A percentile compares a stretch with the other conserved stretches of the same genome.
phyloP scores from a whole-genome alignment of 176 grass and related monocot species.

The Thinopyrum elongatum region DNA sequence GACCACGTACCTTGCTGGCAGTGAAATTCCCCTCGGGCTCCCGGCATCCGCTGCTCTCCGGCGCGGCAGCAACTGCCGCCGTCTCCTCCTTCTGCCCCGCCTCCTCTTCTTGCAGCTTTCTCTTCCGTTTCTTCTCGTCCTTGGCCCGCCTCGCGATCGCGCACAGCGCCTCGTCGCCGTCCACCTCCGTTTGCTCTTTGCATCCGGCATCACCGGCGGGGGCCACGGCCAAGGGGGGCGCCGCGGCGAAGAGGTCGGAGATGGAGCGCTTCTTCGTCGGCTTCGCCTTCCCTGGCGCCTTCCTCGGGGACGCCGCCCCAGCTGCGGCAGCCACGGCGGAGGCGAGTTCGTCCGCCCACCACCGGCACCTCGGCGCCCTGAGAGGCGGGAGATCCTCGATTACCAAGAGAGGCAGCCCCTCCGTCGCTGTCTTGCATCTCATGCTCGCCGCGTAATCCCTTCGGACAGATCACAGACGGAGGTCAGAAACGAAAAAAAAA shows the following conservation, averaged over 20 bases:
- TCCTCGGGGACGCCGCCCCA: not conserved
- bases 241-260: slow-evolving; percentile 64
- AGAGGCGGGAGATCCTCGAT: slow-evolving; percentile 38
- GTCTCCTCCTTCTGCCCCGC: not conserved
- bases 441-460: slow-evolving; percentile 41
- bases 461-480: not conserved
- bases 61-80: not conserved
- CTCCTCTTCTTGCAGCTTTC: not conserved
- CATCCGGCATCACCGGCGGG: not conserved
- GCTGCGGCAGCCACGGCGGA: not conserved
- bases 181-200: not conserved
- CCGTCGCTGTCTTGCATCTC: slow-evolving; percentile 8
- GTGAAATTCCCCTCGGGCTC: slow-evolving; percentile 30
- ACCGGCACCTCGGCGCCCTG: slow-evolving; percentile 43
- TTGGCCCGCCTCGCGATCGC: slow-evolving; percentile 24
- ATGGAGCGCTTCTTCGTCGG: slow-evolving; percentile 62
- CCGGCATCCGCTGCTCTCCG: not conserved
- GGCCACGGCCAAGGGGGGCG: slow-evolving; percentile 12
- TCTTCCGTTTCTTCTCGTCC: slow-evolving; percentile 22
- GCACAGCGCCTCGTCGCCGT: slow-evolving; percentile 25
- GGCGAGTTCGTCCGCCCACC: slow-evolving; percentile 58
- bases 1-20: slow-evolving; percentile 46
- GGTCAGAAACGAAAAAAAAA: not conserved
- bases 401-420: not conserved
- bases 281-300: slow-evolving; percentile 26